Percentiles rank a stretch among this genome's conserved stretches.
phyloP scores from a whole-genome alignment of 2,329 filamentous ascomycete species.

The Colletotrichum plurivorum region DNA sequence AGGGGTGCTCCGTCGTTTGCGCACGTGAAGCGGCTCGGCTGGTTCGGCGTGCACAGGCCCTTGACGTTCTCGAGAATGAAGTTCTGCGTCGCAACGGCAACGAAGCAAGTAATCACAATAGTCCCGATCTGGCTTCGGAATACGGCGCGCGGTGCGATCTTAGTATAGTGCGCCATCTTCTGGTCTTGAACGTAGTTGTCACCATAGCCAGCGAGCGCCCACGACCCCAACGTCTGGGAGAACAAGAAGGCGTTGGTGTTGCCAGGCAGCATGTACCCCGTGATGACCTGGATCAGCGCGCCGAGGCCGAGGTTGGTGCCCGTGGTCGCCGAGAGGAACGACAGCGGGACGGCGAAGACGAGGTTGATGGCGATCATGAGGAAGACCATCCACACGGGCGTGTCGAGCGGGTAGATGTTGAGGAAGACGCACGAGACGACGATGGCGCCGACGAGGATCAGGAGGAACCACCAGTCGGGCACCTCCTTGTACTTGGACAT shows the following conservation, averaged over 20 bases:
- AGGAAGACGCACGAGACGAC: conserved; percentile 52
- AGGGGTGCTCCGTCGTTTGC: conserved; percentile 48
- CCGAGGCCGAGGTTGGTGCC: conserved; percentile 59
- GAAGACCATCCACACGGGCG: conserved; percentile 49
- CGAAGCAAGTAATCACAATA: conserved; percentile 55
- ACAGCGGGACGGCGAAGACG: conserved; percentile 59
- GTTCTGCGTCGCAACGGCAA: conserved; percentile 57
- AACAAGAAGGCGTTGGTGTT: conserved; percentile 50
- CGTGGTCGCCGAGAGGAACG: conserved; percentile 60
- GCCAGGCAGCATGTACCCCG: conserved; percentile 57
- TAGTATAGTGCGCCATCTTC: conserved; percentile 53
- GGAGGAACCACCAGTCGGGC: conserved; percentile 65
- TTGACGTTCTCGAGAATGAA: conserved; percentile 57
- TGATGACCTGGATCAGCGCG: conserved; percentile 59
- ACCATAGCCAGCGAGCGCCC: conserved; percentile 58
- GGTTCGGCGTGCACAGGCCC: conserved; percentile 47
- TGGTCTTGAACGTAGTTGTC: conserved; percentile 54
- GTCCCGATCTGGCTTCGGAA: conserved; percentile 59
- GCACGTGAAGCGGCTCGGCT: conserved; percentile 52
- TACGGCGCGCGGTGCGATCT: conserved; percentile 51
- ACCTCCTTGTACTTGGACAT: conserved; percentile 62
- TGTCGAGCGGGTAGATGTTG: conserved; percentile 46
- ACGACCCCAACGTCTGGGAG: conserved; percentile 36
- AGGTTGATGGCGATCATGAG: conserved; percentile 53
- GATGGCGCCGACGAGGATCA: conserved; percentile 53